These are phyloP conservation scores for Candida parachauliodes DNA, from an alignment of 805 yeast species.

Conservation along the genomic window DNA sequence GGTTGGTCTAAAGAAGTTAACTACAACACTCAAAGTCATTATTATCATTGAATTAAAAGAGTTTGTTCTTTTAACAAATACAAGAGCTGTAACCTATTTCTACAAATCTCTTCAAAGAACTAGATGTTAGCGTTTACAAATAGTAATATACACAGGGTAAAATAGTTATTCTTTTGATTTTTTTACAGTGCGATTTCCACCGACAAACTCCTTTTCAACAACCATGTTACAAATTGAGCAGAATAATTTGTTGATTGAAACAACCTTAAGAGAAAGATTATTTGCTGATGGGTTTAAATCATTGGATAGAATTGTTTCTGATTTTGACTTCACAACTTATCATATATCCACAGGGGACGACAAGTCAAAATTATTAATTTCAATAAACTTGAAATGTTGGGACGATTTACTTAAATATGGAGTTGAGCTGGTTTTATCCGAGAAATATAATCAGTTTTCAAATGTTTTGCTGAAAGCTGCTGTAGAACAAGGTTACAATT, in stretches of 20 bases:
- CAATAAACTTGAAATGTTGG: constrained; percentile 76
- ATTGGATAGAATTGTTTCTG: constrained; percentile 85
- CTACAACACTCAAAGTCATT: constrained; percentile 5
- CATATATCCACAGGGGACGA: constrained; percentile 80
- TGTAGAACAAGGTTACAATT: constrained; percentile 75
- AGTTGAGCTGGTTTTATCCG: constrained; percentile 49
- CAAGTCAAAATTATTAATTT: constrained; percentile 60
- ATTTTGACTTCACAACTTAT: constrained; percentile 93
- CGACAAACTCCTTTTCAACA: not conserved
- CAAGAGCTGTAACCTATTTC: too few species aligned
- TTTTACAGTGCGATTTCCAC: too few species aligned
- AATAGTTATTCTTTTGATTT: not conserved
- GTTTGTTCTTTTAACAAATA: too few species aligned
- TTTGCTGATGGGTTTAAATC: constrained; percentile 34
- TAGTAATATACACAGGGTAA: not conserved
- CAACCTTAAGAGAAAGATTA: constrained; percentile 72
- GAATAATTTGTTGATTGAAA: constrained; percentile 76
- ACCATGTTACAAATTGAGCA: constrained; percentile 82
- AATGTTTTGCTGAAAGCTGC: constrained; percentile 32
- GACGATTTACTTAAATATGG: constrained; percentile 68
- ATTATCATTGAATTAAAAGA: too few species aligned
- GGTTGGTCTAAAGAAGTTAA: constrained; percentile 81
- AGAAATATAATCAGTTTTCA: constrained; percentile 41
- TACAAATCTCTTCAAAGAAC: too few species aligned
- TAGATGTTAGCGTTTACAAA: not conserved